Base-by-base conservation (phyloP, 305 asterid species). In the Coffea humblotiana region DNA sequence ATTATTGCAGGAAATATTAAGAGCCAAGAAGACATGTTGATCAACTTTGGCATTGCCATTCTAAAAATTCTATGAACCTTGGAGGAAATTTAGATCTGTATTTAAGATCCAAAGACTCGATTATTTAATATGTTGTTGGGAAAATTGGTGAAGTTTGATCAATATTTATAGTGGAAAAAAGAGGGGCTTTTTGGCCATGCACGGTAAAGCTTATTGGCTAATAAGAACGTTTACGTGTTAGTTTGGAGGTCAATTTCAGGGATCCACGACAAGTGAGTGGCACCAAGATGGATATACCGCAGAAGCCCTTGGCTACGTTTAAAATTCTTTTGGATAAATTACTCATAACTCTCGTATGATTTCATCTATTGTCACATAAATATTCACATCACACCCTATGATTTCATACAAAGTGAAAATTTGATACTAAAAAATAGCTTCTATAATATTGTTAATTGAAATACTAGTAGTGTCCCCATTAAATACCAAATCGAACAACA, bases 221-320 rank as follows among this genome's bases (percentile, higher is more conserved):
- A 58, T 37, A 51, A 35, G 40, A 45, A 23, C n/a, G 64, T 10
- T 21, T 29, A 35, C n/a, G 69, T 23, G 79, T 70, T 74, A 74
- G 83, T 65, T 80, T 66, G 56, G 60, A 60, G 75, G 78, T 80
- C 83, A 65, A 69, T 74, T 75, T 74, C 75, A 14, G 63, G 72
- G 48, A 67, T 15, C 63, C 56, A 65, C 70, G 51, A 8, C 32
- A 49, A 63, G 48, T 0, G 23, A 56, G 18, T 2, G 4, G 35
- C 51, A 13, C 43, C 13, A 3, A 3, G 3, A 29, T 65, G 71
- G 23, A 12, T 29, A 5, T 14, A 21, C 23, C 45, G 14, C 2
- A 12, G 18, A 64, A 27, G 43, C 6, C 71, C 45, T 65, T 29
- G 45, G 70, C 35, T 43, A 43, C 18, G n/a, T 40, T 70, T 65